phyloP scores from a whole-genome alignment of 768 basidiomycete genomes.

The Piloderma croceum region DNA sequence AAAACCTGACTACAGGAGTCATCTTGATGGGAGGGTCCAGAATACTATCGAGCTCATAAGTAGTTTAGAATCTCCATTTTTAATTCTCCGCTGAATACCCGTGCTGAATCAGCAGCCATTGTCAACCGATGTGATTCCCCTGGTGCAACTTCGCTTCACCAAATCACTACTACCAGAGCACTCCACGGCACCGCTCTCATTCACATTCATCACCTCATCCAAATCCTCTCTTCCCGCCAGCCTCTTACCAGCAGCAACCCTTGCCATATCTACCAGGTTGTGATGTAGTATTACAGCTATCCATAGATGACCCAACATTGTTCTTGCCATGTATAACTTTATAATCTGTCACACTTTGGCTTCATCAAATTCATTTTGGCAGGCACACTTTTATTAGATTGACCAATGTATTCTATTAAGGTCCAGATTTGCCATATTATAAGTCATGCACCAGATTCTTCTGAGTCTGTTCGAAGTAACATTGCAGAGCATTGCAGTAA shows the following conservation, averaged over 20 bases:
- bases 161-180: conserved; percentile 22
- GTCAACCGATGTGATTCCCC: conserved; percentile 48
- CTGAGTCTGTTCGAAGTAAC: too few species aligned
- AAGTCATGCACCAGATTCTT: too few species aligned
- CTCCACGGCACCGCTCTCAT: conserved; percentile 41
- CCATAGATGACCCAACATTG: too few species aligned
- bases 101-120: conserved; percentile 37
- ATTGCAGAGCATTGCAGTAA: too few species aligned
- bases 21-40: conserved; percentile 51
- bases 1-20: conserved; percentile 53
- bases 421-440: too few species aligned
- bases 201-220: conserved; percentile 46
- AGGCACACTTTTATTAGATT: too few species aligned
- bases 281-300: too few species aligned
- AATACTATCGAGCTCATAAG: conserved; percentile 48
- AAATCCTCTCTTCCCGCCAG: conserved; percentile 32
- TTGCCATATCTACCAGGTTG: conserved; percentile 21
- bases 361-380: too few species aligned
- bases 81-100: conserved; percentile 1
- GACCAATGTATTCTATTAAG: too few species aligned
- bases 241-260: conserved; percentile 34
- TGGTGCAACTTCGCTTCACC: conserved; percentile 36
- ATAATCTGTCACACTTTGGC: too few species aligned
- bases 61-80: conserved; percentile 1
- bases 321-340: too few species aligned